These are phyloP conservation scores for Wickerhamiella azyma DNA, from an alignment of 805 yeast species.

Conservation along the genomic window DNA sequence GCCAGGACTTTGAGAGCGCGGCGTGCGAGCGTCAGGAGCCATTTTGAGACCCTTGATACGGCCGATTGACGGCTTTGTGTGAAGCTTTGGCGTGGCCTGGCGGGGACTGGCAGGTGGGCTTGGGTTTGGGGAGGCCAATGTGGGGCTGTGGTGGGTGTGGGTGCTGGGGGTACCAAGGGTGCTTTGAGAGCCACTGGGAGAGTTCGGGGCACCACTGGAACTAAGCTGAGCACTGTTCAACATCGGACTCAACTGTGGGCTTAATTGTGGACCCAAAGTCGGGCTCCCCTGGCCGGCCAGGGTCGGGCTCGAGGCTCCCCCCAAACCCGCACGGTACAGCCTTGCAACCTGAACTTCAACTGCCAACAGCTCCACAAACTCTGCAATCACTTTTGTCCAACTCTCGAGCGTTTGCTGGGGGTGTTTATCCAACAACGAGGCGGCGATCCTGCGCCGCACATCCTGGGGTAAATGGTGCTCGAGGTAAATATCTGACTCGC, in stretches of 20 bases:
- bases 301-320: slow-evolving; percentile 1
- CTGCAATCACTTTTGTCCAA: slow-evolving; percentile 24
- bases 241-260: neutral
- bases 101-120: too few relatives aligned
- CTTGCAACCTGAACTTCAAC: slow-evolving; percentile 53
- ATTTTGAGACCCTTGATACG: neutral
- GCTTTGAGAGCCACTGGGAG: too few relatives aligned
- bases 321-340: slow-evolving; percentile 38
- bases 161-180: neutral
- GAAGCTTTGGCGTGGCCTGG: neutral
- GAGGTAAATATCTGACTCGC: slow-evolving; percentile 38
- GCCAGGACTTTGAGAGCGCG: neutral
- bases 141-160: neutral
- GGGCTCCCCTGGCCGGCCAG: neutral
- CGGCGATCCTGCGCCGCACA: slow-evolving; percentile 30
- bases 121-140: neutral
- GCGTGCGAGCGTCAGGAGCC: neutral
- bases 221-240: too few relatives aligned
- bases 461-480: slow-evolving; percentile 39
- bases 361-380: slow-evolving; percentile 41
- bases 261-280: neutral
- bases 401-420: slow-evolving; percentile 7
- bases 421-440: slow-evolving; percentile 22
- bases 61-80: neutral
- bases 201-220: too few relatives aligned